phyloP scores from a whole-genome alignment of 345 rosid genomes.

The Linum trigynum region DNA sequence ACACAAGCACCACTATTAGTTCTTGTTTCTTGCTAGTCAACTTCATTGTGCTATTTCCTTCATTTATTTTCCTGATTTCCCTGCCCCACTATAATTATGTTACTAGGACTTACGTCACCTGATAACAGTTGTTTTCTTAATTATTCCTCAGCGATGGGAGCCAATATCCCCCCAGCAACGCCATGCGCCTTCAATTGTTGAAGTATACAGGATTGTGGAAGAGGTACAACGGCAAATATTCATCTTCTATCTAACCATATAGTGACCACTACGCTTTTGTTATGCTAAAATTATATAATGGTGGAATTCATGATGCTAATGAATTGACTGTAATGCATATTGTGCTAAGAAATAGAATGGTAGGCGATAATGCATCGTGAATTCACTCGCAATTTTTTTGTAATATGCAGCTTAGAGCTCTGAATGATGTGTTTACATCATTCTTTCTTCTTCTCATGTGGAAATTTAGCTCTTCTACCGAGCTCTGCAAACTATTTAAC shows the following conservation, averaged over 20 bases:
- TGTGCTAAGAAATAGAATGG: neutral
- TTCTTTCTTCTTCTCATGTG: too few relatives aligned
- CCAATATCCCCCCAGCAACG: conserved; percentile 92
- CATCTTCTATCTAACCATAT: neutral
- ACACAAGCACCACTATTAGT: neutral
- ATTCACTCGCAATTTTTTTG: neutral
- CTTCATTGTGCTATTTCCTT: neutral
- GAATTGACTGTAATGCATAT: neutral
- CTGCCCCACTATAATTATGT: neutral
- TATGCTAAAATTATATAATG: too few relatives aligned
- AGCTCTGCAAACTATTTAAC: too few relatives aligned
- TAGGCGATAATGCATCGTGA: neutral
- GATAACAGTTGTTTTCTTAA: neutral
- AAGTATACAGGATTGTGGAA: conserved; percentile 92
- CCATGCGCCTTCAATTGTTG: conserved; percentile 91
- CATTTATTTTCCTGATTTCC: neutral
- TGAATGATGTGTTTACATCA: neutral
- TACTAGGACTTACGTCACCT: neutral
- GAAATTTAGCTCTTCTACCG: too few relatives aligned
- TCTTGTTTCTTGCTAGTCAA: conserved; percentile 6
- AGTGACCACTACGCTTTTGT: neutral
- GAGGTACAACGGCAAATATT: conserved; percentile 44
- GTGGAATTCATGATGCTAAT: too few relatives aligned
- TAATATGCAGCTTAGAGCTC: neutral
- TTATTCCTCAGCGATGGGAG: conserved; percentile 61